Percentiles rank a stretch among this genome's conserved stretches.
These are phyloP conservation scores for Beauveria scarabaeidicola DNA, from an alignment of 2,329 filamentous ascomycete genomes.

Conservation along the genomic window DNA sequence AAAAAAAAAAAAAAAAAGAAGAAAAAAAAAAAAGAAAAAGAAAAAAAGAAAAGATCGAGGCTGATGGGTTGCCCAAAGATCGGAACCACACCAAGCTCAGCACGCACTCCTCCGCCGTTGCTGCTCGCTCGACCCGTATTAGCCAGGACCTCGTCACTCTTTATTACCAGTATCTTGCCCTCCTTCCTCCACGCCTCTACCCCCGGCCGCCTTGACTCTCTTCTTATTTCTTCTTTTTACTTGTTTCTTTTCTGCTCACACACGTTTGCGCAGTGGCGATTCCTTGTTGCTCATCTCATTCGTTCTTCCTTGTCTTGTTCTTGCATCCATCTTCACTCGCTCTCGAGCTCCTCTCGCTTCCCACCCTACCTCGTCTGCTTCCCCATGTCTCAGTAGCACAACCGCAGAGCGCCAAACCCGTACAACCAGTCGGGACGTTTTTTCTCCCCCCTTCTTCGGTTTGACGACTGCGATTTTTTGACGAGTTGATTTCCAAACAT, in stretches of 20 bases:
- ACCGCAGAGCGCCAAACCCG: neutral
- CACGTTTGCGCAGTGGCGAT: neutral
- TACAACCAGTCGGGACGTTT: neutral
- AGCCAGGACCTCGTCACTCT: neutral
- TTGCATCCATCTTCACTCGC: neutral
- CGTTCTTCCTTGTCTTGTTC: neutral
- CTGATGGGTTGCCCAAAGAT: neutral
- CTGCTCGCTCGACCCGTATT: neutral
- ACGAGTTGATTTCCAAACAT: neutral
- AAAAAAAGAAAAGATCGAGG: slow-evolving; percentile 1
- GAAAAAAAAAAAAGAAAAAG: neutral
- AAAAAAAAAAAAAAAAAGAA: neutral
- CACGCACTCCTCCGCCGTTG: neutral
- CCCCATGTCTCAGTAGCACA: neutral
- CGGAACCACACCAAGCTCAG: neutral
- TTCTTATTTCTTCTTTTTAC: neutral
- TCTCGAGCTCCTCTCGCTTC: neutral
- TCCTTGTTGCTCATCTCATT: neutral
- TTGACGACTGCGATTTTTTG: slow-evolving; percentile 3
- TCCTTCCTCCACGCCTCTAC: neutral
- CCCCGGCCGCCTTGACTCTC: neutral
- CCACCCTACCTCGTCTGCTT: neutral
- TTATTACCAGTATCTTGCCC: slow-evolving; percentile 1
- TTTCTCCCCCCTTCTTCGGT: neutral
- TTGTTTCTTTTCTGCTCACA: neutral